phyloP scores from a whole-genome alignment of 805 yeast genomes.

The Osmozyma mogii region DNA sequence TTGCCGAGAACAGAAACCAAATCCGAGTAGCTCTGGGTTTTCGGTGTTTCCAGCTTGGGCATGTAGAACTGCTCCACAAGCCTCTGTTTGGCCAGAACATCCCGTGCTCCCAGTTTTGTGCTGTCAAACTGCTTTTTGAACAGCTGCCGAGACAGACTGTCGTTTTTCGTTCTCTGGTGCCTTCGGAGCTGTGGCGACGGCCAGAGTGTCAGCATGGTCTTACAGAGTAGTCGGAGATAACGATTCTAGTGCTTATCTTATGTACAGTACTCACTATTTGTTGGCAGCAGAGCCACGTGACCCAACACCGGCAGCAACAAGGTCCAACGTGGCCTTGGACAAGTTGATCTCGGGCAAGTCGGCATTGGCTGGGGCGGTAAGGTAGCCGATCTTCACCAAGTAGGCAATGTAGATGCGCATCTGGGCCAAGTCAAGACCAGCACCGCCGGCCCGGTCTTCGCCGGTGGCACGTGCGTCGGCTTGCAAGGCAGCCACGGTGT shows the following conservation, averaged over 20 bases:
- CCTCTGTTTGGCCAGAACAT: constrained; percentile 19
- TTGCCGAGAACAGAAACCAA: too few relatives aligned
- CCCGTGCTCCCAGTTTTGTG: background rate
- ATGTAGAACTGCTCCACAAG: constrained; percentile 36
- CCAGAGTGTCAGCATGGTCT: too few relatives aligned
- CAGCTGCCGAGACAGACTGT: background rate
- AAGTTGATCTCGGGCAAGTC: constrained; percentile 58
- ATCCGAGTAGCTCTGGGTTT: constrained; percentile 3
- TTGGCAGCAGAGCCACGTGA: constrained; percentile 14
- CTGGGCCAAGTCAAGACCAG: constrained; percentile 61
- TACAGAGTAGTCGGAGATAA: too few relatives aligned
- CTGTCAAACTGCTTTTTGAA: background rate
- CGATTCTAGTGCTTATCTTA: background rate
- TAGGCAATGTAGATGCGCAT: constrained; percentile 76
- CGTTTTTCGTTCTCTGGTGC: background rate
- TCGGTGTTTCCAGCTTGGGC: constrained; percentile 13
- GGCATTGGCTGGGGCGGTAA: constrained; percentile 49
- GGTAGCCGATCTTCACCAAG: constrained; percentile 70
- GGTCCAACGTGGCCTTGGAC: constrained; percentile 43
- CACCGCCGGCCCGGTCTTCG: constrained; percentile 58
- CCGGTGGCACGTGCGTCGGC: constrained; percentile 59
- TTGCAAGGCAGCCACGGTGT: constrained; percentile 64
- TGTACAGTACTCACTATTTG: background rate
- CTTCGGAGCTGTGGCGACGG: too few relatives aligned
- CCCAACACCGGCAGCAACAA: constrained; percentile 14